Evolutionary conservation across 768 basidiomycete genomes (phyloP), one percentile per base, ranked within the genome.

Genomic region (Lentinus brumalis): DNA sequence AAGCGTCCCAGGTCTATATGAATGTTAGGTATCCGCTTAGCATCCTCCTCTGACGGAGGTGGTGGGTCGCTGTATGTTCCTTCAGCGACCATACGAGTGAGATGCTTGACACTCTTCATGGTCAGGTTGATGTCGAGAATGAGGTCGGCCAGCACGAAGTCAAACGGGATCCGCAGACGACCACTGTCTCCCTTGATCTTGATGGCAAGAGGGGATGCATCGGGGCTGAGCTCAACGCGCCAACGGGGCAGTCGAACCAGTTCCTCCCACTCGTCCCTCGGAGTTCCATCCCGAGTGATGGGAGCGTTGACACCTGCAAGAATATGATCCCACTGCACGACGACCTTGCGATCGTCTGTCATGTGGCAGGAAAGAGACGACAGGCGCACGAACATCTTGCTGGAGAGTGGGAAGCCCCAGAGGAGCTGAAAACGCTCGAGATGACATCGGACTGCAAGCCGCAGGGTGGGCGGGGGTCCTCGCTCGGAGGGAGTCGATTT

Each of bases 81-180:
- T 6, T 77, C 71, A 42, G 77, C 70, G 46, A 87, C 80, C 66
- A 89, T 83, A 30, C 76, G 77, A 10, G 78, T 62, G 8, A 97
- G 78, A 67, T 96, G 91, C 63, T 86, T 88, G 47, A 86, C 66
- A 1, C 86, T 83, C 74, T 98, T 98, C 64, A 86, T 66, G 7
- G 87, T 81, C 53, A 92, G 77, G 51, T 77, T 83, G 59, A 83
- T 69, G 70, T 93, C 92, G 52, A 90, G 81, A 49, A 95, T 81
- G 52, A 97, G 78, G 32, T 92, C 86, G 4, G 90, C 83, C 44
- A 95, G 74, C 44, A 90, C 74, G 71, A 89, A 96, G 12, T 86
- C 85, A 69, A 84, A 84, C 1, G 96, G 94, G 39, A 98, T 87
- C 18, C 86, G 85, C n/a, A 97, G 68, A 26, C 85, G 86, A 1